Evolutionary conservation across 805 yeast species (phyloP).

Genomic region (Kluyveromyces starmeri): DNA sequence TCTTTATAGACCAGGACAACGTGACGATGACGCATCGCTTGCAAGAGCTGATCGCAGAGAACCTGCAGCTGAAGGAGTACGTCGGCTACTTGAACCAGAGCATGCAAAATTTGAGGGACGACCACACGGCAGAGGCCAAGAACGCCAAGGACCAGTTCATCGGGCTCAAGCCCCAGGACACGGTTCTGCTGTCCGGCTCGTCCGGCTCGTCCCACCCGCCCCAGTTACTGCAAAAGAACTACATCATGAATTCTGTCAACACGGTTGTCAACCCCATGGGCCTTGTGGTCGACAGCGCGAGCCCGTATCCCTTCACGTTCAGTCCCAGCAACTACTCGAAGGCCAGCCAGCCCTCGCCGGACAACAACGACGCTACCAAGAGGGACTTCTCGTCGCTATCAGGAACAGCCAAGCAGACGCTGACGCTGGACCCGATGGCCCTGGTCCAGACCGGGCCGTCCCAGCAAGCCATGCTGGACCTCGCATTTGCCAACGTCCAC

Average conservation of each 20-base stretch:
- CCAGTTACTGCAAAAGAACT: neutral
- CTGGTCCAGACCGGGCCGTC: too few relatives aligned
- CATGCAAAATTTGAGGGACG: neutral
- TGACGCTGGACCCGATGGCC: neutral
- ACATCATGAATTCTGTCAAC: neutral
- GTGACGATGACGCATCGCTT: neutral
- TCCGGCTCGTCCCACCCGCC: too few relatives aligned
- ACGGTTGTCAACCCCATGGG: neutral
- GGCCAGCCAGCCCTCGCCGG: neutral
- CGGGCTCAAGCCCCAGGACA: neutral
- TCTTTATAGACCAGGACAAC: neutral
- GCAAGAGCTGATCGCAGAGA: conserved; percentile 1
- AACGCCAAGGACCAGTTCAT: neutral
- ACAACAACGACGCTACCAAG: neutral
- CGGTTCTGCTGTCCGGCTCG: neutral
- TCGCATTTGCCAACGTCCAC: neutral
- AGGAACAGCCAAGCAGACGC: neutral
- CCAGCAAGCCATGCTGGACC: neutral
- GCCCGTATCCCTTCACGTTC: neutral
- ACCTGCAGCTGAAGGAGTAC: neutral
- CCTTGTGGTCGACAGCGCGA: neutral
- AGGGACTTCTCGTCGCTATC: neutral
- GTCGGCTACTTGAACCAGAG: neutral
- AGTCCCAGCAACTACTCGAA: neutral
- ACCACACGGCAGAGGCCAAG: neutral